These are phyloP conservation scores for Coemansia sp. DNA, from an alignment of 192 early-diverging fungal genomes.

Conservation along the genomic window DNA sequence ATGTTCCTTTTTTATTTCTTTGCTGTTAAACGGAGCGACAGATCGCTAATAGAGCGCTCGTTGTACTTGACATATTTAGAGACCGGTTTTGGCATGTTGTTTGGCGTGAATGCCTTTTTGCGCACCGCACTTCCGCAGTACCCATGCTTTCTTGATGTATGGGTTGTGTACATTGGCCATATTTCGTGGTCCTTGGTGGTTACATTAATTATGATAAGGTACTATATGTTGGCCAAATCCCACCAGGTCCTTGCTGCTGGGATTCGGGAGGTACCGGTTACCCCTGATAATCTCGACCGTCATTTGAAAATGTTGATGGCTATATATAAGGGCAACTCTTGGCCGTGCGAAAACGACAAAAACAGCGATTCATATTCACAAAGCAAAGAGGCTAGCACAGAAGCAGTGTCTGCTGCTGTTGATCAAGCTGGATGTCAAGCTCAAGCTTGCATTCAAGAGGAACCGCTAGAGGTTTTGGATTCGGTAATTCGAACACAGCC, in stretches of 20 bases:
- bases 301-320: constrained; percentile 2
- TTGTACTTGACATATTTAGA: constrained; percentile 17
- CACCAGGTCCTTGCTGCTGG: constrained; percentile 1
- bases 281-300: constrained; percentile 8
- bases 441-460: neutral
- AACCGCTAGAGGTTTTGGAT: neutral
- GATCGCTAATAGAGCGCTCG: constrained; percentile 24
- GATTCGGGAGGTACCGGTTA: constrained; percentile 12
- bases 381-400: neutral
- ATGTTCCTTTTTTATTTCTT: constrained; percentile 18
- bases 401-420: neutral
- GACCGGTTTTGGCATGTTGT: constrained; percentile 15
- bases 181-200: constrained; percentile 8
- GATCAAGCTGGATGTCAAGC: neutral
- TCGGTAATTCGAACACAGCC: neutral
- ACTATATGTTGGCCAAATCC: constrained; percentile 15
- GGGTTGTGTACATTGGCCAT: constrained; percentile 19
- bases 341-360: neutral
- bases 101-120: constrained; percentile 17
- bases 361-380: neutral
- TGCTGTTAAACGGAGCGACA: constrained; percentile 6
- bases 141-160: constrained; percentile 34
- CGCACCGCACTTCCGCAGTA: constrained; percentile 10
- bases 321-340: neutral
- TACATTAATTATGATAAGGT: constrained; percentile 20